Conservation (phyloP, 2,329 filamentous ascomycete genomes). For the Colletotrichum orbiculare region DNA sequence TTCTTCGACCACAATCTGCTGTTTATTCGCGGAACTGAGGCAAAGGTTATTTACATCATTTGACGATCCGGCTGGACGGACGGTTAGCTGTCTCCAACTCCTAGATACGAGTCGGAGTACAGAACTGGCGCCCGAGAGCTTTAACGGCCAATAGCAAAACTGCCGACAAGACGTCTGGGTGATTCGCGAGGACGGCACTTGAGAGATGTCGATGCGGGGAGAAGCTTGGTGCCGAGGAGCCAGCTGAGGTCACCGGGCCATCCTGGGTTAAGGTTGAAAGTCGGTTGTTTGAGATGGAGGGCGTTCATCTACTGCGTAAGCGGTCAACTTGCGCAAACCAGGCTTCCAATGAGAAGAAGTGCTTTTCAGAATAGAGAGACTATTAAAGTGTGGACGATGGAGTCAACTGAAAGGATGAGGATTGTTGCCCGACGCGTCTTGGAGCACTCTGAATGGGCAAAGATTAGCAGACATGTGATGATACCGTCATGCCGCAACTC, state of each 20-base stretch:
- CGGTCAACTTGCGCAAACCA: not conserved
- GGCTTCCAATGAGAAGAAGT: too few species aligned
- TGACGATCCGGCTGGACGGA: not conserved
- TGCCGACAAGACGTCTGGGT: conserved; percentile 11
- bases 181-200: not conserved
- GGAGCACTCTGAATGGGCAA: too few species aligned
- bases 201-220: conserved; percentile 19
- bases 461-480: too few species aligned
- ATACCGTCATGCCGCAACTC: too few species aligned
- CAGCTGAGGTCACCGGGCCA: conserved; percentile 6
- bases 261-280: not conserved
- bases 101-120: not conserved
- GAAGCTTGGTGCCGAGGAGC: conserved; percentile 12
- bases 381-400: too few species aligned
- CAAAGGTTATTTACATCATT: conserved; percentile 8
- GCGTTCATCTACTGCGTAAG: not conserved
- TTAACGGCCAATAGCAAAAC: conserved; percentile 21
- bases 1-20: not conserved
- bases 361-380: too few species aligned
- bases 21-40: not conserved
- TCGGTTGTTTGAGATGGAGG: not conserved
- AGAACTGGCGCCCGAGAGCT: conserved; percentile 17
- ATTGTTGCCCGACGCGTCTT: too few species aligned
- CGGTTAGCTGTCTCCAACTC: too few species aligned
- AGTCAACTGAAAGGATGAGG: too few species aligned